Conservation (phyloP, 257 asterid genomes). For the Solanum microdontum region DNA sequence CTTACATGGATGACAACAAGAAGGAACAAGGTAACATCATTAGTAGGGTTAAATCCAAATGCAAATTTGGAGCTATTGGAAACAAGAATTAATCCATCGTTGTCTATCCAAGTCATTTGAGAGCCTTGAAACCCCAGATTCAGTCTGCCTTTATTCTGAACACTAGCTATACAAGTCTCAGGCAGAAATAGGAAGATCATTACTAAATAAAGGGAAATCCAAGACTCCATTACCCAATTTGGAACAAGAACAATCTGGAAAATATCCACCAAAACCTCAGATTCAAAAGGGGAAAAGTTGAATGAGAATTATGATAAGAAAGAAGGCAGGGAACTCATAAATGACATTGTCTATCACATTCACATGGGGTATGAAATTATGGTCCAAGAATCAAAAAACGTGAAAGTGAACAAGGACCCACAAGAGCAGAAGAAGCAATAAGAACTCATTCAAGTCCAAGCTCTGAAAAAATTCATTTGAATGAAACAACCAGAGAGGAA, state of each 20-base stretch:
- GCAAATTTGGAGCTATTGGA: conserved; percentile 66
- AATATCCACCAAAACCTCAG: neutral
- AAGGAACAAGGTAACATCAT: conserved; percentile 52
- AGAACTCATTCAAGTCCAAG: neutral
- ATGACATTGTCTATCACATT: neutral
- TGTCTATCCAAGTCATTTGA: conserved; percentile 68
- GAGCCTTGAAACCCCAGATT: conserved; percentile 58
- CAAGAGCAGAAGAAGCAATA: neutral
- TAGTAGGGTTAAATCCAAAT: conserved; percentile 56
- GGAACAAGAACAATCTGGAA: neutral
- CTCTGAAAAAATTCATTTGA: neutral
- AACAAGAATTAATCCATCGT: conserved; percentile 53
- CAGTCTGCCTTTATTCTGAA: conserved; percentile 48
- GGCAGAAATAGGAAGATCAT: conserved; percentile 16
- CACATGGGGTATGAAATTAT: neutral
- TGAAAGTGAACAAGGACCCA: neutral
- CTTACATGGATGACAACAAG: conserved; percentile 58
- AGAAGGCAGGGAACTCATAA: neutral
- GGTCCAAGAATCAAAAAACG: conserved; percentile 4
- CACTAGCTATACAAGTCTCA: conserved; percentile 37
- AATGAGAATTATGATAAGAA: neutral
- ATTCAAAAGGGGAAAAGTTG: neutral
- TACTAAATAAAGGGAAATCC: conserved; percentile 14
- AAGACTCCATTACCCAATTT: conserved; percentile 23
- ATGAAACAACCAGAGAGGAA: conserved; percentile 5